Evolutionary conservation across 495 filamentous ascomycete genomes (phyloP), one percentile per base, ranked within the genome.

Genomic region (Penicillium canescens): DNA sequence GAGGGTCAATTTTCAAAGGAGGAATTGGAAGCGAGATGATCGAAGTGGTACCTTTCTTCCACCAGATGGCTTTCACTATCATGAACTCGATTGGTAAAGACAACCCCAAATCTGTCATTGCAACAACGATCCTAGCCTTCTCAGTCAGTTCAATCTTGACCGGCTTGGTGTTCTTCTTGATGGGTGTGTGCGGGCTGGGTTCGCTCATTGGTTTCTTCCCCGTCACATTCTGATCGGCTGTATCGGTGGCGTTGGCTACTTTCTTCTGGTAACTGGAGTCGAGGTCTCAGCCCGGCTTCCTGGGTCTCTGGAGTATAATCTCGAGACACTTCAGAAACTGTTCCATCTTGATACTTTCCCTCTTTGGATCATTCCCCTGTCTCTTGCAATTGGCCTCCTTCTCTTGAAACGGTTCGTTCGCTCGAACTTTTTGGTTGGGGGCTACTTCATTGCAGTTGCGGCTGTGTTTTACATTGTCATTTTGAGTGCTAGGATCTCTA

Each of bases 11-110:
- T 21, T 98, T 98, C 74, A 87, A 85, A 60, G 93, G 94, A 11
- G 94, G 89, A 6, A 85, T 98, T 60, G 94, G 94, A 20, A 97
- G 92, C n/a, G 94, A 98, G 66, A 88, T 98, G 86, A 98, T 98
- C 53, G 93, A 98, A 74, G 91, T 98, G 7, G 92, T 98, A 6
- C 93, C 93, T 3, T 98, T 96, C 71, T 96, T 96, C 65, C 93
- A 97, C 66, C 92, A 90, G 61, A 98, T 97, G 93, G 91, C 93
- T 1, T 87, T 88, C 63, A 91, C 87, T 10, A 96, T 98, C 55
- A 83, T 96, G 60, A 72, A 76, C 21, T 75, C 78, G 24, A 85
- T 98, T 41, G 91, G 92, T 6, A 82, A 87, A 59, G 85, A 92
- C 34, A 88, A 94, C 37, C 85, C 87, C 2, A 83, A 92, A 54